Evolutionary conservation across 345 rosid genomes (phyloP), one percentile per base, ranked within the genome.

Genomic region (Clausena lansium): DNA sequence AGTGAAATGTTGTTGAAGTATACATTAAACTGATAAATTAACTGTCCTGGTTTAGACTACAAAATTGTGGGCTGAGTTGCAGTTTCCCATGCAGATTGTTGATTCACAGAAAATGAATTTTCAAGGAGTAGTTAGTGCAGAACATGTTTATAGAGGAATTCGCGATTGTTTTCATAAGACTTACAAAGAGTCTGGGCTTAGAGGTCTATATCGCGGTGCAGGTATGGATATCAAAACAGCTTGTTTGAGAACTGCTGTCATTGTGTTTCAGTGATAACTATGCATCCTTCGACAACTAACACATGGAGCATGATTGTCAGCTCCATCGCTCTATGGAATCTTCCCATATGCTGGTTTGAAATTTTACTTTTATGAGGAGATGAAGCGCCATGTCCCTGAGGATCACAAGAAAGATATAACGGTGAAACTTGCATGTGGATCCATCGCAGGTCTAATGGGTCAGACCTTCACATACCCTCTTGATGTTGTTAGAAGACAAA

Each of bases 321-420:
- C 92, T 83, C 98, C 98, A 76, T 93, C 98, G 17, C 84, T 95
- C 39, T 93, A 93, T 38, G 98, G 98, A 80, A 95, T 93, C 80
- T 95, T 95, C 84, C 98, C 99, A 55, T 95, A 93, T 59, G 98
- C 99, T 83, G 99, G 98, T 81, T 85, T 95, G 85, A 95, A 95
- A 86, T 95, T 95, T 84, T 95, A 95, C 90, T 91, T 95, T 86
- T 95, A 88, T 0, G 97, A 95, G 86, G 98, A 93, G 87, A 93
- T 95, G 99, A 95, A 95, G 84, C 86, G 92, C 35, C 94, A 88
- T 54, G 94, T 92, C 55, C 94, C 99, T 3, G 86, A 83, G 24
- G 92, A 93, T 68, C 91, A 87, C 80, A 90, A 89, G 87, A 90
- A 88, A 79, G 89, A 92, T 74, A 87, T 95, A 70, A 67, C 64